Conservation (phyloP, 805 yeast genomes). For the Dipodascopsis uninucleata region DNA sequence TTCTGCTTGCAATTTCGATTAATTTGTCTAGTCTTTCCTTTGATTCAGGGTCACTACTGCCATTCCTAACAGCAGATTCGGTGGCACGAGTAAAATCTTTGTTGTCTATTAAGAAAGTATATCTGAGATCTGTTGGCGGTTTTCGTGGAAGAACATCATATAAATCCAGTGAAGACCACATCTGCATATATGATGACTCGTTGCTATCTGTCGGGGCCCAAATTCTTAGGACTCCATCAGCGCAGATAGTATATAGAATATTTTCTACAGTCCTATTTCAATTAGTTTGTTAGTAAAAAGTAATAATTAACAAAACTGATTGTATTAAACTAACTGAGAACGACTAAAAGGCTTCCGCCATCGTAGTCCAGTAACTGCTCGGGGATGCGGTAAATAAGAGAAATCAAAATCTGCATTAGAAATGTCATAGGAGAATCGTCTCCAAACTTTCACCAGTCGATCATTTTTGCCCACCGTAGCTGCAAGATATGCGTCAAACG, state of each 20-base stretch:
- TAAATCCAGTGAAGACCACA: constrained; percentile 51
- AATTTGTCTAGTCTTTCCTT: constrained; percentile 12
- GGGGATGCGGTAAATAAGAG: constrained; percentile 62
- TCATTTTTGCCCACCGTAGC: constrained; percentile 64
- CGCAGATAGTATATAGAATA: constrained; percentile 60
- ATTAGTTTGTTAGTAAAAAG: no score
- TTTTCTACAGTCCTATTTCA: constrained; percentile 49
- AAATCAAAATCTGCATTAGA: constrained; percentile 60
- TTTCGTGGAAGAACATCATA: constrained; percentile 25
- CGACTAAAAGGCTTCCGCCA: constrained; percentile 50
- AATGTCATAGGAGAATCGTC: constrained; percentile 63
- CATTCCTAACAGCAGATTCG: constrained; percentile 29
- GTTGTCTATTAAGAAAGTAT: constrained; percentile 25
- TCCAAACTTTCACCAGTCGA: constrained; percentile 71
- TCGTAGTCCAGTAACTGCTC: constrained; percentile 51
- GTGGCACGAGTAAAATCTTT: constrained; percentile 29
- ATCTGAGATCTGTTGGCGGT: constrained; percentile 14
- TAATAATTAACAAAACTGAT: not conserved
- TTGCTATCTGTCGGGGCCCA: constrained; percentile 46
- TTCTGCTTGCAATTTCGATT: constrained; percentile 25
- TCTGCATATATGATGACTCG: constrained; percentile 36
- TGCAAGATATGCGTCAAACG: constrained; percentile 65
- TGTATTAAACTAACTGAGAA: constrained; percentile 29
- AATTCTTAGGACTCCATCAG: constrained; percentile 56
- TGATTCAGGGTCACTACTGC: constrained; percentile 9